Evolutionary conservation across 2,329 filamentous ascomycete species (phyloP).

Genomic region (Penicillium sp.): DNA sequence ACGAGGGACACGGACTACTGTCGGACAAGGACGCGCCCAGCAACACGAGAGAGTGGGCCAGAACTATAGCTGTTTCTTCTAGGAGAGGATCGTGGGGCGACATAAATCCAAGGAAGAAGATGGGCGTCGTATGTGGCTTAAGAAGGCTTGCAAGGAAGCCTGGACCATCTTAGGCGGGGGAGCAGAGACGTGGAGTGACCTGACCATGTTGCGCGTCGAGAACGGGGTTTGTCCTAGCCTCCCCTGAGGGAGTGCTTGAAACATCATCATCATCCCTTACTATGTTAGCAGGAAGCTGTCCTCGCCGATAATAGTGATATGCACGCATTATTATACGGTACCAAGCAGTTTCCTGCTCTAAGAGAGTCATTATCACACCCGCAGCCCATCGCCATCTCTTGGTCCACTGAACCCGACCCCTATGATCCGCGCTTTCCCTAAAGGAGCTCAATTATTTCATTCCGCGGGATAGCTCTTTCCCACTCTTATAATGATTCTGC

Average conservation of each 20-base stretch:
- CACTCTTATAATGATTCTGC: neutral
- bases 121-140: slow-evolving; percentile 7
- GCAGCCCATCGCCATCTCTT: slow-evolving; percentile 39
- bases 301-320: slow-evolving; percentile 28
- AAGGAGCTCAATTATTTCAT: slow-evolving; percentile 41
- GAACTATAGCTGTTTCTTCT: neutral
- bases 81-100: neutral
- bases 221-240: slow-evolving; percentile 11
- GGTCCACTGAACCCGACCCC: slow-evolving; percentile 43
- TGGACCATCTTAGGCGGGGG: neutral
- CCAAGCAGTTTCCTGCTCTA: slow-evolving; percentile 39
- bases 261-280: slow-evolving; percentile 34
- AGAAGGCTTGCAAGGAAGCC: slow-evolving; percentile 7
- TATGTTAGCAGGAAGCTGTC: slow-evolving; percentile 33
- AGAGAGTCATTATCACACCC: slow-evolving; percentile 40
- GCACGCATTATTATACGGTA: slow-evolving; percentile 31
- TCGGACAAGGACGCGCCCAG: slow-evolving; percentile 1
- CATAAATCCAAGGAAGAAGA: neutral
- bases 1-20: neutral
- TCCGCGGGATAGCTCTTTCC: slow-evolving; percentile 30
- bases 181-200: neutral
- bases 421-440: slow-evolving; percentile 42
- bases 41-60: too few relatives aligned
- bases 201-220: slow-evolving; percentile 4
- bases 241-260: slow-evolving; percentile 28